A percentile compares a stretch with the other conserved stretches of the same genome.
These are phyloP conservation scores for Moesziomyces antarcticus DNA, from an alignment of 1,284 basidiomycete species.

Conservation along the genomic window DNA sequence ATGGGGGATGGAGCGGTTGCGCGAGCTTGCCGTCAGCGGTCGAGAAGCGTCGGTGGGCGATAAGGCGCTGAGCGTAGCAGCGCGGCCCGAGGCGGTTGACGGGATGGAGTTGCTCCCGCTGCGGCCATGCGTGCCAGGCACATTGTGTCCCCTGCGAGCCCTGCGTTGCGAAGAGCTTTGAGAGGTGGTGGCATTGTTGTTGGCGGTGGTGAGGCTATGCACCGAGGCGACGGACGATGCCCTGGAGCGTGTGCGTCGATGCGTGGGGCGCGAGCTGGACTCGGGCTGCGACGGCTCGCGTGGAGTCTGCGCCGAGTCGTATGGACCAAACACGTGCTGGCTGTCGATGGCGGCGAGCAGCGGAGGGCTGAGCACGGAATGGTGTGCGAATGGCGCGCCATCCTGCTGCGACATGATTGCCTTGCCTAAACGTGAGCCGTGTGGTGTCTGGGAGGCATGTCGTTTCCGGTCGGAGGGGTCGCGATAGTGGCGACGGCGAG, in stretches of 20 bases:
- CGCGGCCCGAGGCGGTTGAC: slow-evolving; percentile 6
- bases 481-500: too few relatives aligned
- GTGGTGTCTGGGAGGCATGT: slow-evolving; percentile 19
- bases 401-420: slow-evolving; percentile 28
- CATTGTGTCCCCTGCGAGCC: slow-evolving; percentile 16
- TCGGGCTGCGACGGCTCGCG: slow-evolving; percentile 7
- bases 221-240: slow-evolving; percentile 27
- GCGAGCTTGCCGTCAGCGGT: slow-evolving; percentile 13
- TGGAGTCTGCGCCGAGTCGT: slow-evolving; percentile 8
- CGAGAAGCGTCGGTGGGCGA: slow-evolving; percentile 12
- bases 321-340: slow-evolving; percentile 31
- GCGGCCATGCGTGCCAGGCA: slow-evolving; percentile 6
- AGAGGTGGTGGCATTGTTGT: neutral
- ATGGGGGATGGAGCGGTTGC: slow-evolving; percentile 41
- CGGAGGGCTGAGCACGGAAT: slow-evolving; percentile 40
- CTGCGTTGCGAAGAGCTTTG: slow-evolving; percentile 1
- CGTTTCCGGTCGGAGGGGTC: neutral
- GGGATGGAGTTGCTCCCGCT: slow-evolving; percentile 21
- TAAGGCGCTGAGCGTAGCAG: neutral
- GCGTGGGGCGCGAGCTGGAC: neutral
- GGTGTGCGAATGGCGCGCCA: slow-evolving; percentile 22
- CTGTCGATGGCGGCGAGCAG: slow-evolving; percentile 38
- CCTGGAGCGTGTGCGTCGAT: slow-evolving; percentile 19
- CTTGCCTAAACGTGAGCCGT: neutral
- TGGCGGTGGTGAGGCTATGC: slow-evolving; percentile 4